Evolutionary conservation across 345 rosid genomes (phyloP).

Genomic region (Kandelia obovata): DNA sequence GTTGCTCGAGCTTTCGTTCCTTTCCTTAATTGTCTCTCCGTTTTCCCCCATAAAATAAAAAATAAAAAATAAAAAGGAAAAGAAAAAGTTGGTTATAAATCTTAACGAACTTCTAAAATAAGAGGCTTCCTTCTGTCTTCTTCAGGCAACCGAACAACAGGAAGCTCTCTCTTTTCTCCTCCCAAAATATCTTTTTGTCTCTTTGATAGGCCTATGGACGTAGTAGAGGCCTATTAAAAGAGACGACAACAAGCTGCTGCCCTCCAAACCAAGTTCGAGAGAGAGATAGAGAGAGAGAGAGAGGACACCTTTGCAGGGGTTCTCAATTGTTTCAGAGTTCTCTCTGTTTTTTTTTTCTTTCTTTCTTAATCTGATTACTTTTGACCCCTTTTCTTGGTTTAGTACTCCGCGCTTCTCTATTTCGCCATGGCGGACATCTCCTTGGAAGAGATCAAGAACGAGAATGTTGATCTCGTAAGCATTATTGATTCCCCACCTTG

Average conservation of each 20-base stretch:
- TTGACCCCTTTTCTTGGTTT: background rate
- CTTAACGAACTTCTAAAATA: background rate
- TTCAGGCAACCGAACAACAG: background rate
- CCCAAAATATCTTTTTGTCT: background rate
- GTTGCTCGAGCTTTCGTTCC: conserved; percentile 2
- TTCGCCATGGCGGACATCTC: conserved; percentile 49
- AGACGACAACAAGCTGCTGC: background rate
- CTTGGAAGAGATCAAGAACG: conserved; percentile 75
- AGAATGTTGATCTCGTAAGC: conserved; percentile 77
- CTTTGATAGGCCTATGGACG: conserved; percentile 3
- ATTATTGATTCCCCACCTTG: too few species aligned
- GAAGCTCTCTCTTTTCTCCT: background rate
- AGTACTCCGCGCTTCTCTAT: background rate
- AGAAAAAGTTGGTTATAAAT: conserved; percentile 6
- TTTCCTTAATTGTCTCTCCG: background rate
- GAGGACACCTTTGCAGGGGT: background rate
- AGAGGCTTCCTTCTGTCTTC: conserved; percentile 1
- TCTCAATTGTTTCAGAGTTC: background rate
- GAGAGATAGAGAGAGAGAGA: background rate
- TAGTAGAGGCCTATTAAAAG: conserved; percentile 12
- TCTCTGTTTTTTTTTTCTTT: background rate
- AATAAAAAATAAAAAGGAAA: background rate
- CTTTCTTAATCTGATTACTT: conserved; percentile 7
- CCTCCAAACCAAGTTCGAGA: background rate
- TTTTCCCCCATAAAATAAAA: too few species aligned